Conservation (phyloP, 2,329 filamentous ascomycete species). For the Polychaeton citri region DNA sequence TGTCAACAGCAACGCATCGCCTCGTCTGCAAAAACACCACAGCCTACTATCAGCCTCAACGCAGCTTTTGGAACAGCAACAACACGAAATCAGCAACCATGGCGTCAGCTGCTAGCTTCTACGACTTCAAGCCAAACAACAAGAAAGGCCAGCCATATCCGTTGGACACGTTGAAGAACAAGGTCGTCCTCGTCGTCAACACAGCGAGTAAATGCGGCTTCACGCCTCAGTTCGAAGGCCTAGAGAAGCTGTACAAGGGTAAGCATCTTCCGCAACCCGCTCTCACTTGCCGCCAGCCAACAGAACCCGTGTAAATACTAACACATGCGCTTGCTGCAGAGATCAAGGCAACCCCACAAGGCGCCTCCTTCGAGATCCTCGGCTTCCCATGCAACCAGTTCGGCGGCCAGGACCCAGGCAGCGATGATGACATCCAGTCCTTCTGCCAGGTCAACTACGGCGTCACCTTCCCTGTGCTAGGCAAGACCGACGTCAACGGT, state of each 20-base stretch:
- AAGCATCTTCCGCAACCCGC: background rate
- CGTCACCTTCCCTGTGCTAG: slow-evolving; percentile 79
- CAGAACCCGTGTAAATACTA: background rate
- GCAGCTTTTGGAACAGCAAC: too few relatives aligned
- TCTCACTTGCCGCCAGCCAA: background rate
- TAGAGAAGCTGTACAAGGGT: slow-evolving; percentile 78
- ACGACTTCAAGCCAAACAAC: slow-evolving; percentile 61
- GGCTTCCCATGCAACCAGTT: slow-evolving; percentile 99
- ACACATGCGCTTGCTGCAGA: background rate
- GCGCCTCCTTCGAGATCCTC: slow-evolving; percentile 69
- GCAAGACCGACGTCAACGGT: slow-evolving; percentile 92
- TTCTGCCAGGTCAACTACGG: slow-evolving; percentile 91
- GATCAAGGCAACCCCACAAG: slow-evolving; percentile 44
- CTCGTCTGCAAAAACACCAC: too few relatives aligned
- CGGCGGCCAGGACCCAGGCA: slow-evolving; percentile 74
- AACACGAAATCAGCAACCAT: too few relatives aligned
- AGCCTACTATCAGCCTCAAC: too few relatives aligned
- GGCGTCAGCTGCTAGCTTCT: slow-evolving; percentile 60
- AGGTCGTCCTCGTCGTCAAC: slow-evolving; percentile 93
- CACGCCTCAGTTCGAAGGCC: slow-evolving; percentile 84
- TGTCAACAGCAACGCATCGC: too few relatives aligned
- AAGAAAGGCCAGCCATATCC: slow-evolving; percentile 59
- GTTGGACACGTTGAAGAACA: slow-evolving; percentile 64
- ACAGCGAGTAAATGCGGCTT: slow-evolving; percentile 98
- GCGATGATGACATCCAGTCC: slow-evolving; percentile 46